Conservation (phyloP, 257 asterid species). For the Knoxia roxburghii region DNA sequence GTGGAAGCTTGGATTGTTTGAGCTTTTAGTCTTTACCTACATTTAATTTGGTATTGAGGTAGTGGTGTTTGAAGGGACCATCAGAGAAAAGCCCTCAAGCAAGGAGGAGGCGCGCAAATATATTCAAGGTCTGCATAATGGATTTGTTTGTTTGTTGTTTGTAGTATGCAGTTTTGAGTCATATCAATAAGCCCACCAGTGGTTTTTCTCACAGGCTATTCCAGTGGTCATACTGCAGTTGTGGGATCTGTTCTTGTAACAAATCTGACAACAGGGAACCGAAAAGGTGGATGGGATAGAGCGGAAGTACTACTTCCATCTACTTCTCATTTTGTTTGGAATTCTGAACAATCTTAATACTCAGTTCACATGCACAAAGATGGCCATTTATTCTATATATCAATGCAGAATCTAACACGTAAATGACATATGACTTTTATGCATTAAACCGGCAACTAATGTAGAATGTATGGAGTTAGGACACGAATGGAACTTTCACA, state of each 20-base stretch:
- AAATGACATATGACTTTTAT: background rate
- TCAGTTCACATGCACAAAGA: background rate
- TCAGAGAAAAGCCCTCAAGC: slow-evolving; percentile 75
- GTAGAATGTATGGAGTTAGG: too few relatives aligned
- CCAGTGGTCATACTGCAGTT: slow-evolving; percentile 71
- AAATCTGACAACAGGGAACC: slow-evolving; percentile 58
- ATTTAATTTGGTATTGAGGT: slow-evolving; percentile 59
- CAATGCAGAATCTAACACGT: background rate
- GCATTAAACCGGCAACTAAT: background rate
- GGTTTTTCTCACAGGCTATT: slow-evolving; percentile 45
- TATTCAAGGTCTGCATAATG: slow-evolving; percentile 44
- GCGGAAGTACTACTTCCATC: slow-evolving; percentile 56
- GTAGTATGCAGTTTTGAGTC: background rate
- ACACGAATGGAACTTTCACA: too few relatives aligned
- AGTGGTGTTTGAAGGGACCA: slow-evolving; percentile 68
- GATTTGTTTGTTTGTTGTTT: slow-evolving; percentile 8
- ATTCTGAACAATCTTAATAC: background rate
- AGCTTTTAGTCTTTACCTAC: slow-evolving; percentile 30
- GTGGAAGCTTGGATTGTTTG: slow-evolving; percentile 23
- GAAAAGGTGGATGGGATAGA: slow-evolving; percentile 76
- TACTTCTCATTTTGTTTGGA: background rate
- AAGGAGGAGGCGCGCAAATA: slow-evolving; percentile 71
- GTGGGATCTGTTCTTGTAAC: slow-evolving; percentile 75
- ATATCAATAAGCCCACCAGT: slow-evolving; percentile 1
- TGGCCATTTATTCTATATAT: background rate